A percentile compares a stretch with the other conserved stretches of the same genome.
phyloP scores from a whole-genome alignment of 2,329 filamentous ascomycete species.

The Trichothecium sympodiale region DNA sequence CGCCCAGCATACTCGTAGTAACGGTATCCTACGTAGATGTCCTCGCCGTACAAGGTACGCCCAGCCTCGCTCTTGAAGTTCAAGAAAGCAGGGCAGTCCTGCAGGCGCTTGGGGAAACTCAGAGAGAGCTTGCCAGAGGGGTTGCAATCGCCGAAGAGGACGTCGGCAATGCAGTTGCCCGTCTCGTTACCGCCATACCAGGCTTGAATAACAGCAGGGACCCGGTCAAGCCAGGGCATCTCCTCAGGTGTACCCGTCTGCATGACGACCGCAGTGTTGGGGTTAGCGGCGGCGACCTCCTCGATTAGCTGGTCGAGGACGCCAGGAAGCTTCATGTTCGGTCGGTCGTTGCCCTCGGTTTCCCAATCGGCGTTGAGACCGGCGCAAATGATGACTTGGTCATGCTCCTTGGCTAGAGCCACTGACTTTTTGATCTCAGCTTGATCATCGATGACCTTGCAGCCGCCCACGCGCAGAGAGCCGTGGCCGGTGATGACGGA shows the following conservation, averaged over 20 bases:
- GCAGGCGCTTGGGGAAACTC: slow-evolving; percentile 55
- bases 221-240: slow-evolving; percentile 55
- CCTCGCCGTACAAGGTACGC: slow-evolving; percentile 66
- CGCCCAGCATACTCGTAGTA: slow-evolving; percentile 65
- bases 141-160: slow-evolving; percentile 64
- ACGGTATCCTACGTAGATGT: slow-evolving; percentile 70
- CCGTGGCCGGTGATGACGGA: slow-evolving; percentile 44
- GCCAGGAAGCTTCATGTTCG: slow-evolving; percentile 67
- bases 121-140: slow-evolving; percentile 67
- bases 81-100: slow-evolving; percentile 66
- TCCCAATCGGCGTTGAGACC: slow-evolving; percentile 78
- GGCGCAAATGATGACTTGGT: slow-evolving; percentile 68
- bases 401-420: slow-evolving; percentile 53
- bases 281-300: slow-evolving; percentile 54
- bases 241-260: slow-evolving; percentile 67
- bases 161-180: slow-evolving; percentile 68
- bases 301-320: slow-evolving; percentile 59
- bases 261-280: slow-evolving; percentile 61
- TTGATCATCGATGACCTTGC: slow-evolving; percentile 43
- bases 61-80: slow-evolving; percentile 64
- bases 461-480: slow-evolving; percentile 51
- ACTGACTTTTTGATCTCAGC: slow-evolving; percentile 56
- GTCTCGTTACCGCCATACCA: slow-evolving; percentile 87
- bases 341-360: slow-evolving; percentile 67
- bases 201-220: slow-evolving; percentile 55